A percentile compares a stretch with the other conserved stretches of the same genome.
phyloP scores from a whole-genome alignment of 176 grass and related monocot species.

The Chrysopogon serrulatus region DNA sequence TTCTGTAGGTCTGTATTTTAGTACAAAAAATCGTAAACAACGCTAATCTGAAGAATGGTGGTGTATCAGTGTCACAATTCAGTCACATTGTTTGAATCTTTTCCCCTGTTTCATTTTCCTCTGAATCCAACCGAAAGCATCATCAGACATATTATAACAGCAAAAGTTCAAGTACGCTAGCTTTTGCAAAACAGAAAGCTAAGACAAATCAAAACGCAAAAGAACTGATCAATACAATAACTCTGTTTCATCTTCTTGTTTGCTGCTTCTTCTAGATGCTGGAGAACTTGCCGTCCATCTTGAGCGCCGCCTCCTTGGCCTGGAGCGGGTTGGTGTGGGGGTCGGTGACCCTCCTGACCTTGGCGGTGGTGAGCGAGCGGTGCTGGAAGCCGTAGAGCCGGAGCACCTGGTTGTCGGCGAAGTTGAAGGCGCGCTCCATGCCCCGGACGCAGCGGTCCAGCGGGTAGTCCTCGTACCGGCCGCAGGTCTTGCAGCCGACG shows the following conservation, averaged over 20 bases:
- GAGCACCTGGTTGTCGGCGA: conserved; percentile 82
- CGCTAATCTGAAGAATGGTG: neutral
- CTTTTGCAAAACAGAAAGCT: neutral
- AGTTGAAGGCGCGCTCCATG: conserved; percentile 89
- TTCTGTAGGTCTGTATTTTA: neutral
- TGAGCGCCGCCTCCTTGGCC: conserved; percentile 41
- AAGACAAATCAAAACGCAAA: neutral
- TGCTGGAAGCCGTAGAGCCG: conserved; percentile 59
- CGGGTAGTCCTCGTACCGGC: conserved; percentile 53
- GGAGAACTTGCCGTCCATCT: conserved; percentile 33
- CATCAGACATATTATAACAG: neutral
- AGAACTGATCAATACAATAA: neutral
- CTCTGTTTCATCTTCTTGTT: too few species aligned
- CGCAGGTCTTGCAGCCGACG: conserved; percentile 75
- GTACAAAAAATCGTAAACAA: neutral
- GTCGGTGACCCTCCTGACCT: conserved; percentile 38
- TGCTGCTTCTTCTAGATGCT: neutral
- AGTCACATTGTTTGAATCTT: neutral
- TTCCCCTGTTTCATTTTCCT: neutral
- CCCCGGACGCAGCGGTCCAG: conserved; percentile 46
- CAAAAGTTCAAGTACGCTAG: neutral
- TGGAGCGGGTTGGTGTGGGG: conserved; percentile 28
- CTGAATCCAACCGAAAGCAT: neutral
- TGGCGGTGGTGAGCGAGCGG: conserved; percentile 38
- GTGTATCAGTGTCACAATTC: neutral